Evolutionary conservation across 768 basidiomycete species (phyloP), one percentile per base, ranked within the genome.

Genomic region (Russula virescens): DNA sequence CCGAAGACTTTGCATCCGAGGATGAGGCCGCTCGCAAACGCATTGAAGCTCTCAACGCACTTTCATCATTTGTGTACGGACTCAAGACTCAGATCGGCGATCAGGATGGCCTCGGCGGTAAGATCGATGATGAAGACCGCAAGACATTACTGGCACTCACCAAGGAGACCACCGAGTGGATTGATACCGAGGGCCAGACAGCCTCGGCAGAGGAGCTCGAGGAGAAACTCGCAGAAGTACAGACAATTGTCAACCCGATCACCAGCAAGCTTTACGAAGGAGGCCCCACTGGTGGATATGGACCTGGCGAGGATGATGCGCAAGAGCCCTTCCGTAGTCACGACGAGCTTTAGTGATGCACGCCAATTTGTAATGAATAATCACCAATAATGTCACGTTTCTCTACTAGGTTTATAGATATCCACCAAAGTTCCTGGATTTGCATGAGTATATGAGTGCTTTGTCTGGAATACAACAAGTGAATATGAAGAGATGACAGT

Each of bases 141-240:
- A 88, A 89, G 83, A 84, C 83, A 9, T 82, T 98, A 65, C 79
- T 91, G 57, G 82, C 81, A 23, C 79, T 86, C 42, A 78, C 97
- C 77, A 95, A 95, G 80, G 93, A 96, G 68, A 84, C 86, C 58
- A 86, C 87, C 21, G 91, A 92, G 60, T 98, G 94, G 94, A 83
- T 96, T 58, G 95, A 98, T 51, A 85, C 89, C 71, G 83, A 93
- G 69, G 88, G 88, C 21, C 76, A 82, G 43, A 77, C 77, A 9
- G 95, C 95, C 25, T 80, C 81, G 38, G 85, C 87, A 48, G 95
- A 96, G 72, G 93, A 96, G 61, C 77, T 94, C 25, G 94, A 98
- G 73, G 95, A 97, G 80, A 92, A 94, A 80, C 77, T 94, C 69
- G 49, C 64, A 47, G 73, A 73, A 58, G 67, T 79, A 43, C 77